Base-by-base conservation (phyloP, 2,329 filamentous ascomycete genomes). In the Neobulgaria alba region DNA sequence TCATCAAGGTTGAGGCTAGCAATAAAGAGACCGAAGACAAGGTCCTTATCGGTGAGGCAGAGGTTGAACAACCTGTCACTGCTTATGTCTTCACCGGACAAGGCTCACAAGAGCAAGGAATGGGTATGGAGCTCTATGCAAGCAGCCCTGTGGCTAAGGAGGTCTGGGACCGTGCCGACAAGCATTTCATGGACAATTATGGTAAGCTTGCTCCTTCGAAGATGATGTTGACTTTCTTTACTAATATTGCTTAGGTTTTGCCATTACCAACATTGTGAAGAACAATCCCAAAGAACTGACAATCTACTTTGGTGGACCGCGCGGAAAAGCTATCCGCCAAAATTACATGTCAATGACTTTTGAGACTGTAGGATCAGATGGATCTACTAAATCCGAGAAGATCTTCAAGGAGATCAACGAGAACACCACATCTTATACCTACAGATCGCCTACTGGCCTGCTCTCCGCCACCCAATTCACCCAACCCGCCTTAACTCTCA, bases 311-410 rank as follows among this genome's bases (percentile, higher is more conserved):
- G 92, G 93, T 68, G 92, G 92, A 36, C 88, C 92, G 47, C 85
- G 87, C 44, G 92, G 92, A 60, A 98, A 96, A 69, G 88, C 87
- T 38, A 98, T 98, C 55, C 87, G 92, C 49, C 84, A 95, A 61
- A 98, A 98, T 67, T 98, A 98, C 72, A 96, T 96, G 84, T 82
- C 90, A 45, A 98, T 98, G 92, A 96, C 90, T 35, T 98, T 96
- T 65, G 92, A 98, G 71, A 93, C 90, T n/a, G 88, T 98, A 39
- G 84, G 83, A 44, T 70, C 85, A 2, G 92, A 98, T 62, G 92
- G 92, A 18, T 78, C 78, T 26, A 88, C 95, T 69, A 96, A 95
- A 67, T 95, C 92, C 0, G 92, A 98, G 73, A 94, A 90, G 68
- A 98, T 98, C 61, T 98, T 98, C 77, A 96, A 98, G 72, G 89